phyloP scores from a whole-genome alignment of 2,329 filamentous ascomycete species.

The Cladophialophora bantiana region DNA sequence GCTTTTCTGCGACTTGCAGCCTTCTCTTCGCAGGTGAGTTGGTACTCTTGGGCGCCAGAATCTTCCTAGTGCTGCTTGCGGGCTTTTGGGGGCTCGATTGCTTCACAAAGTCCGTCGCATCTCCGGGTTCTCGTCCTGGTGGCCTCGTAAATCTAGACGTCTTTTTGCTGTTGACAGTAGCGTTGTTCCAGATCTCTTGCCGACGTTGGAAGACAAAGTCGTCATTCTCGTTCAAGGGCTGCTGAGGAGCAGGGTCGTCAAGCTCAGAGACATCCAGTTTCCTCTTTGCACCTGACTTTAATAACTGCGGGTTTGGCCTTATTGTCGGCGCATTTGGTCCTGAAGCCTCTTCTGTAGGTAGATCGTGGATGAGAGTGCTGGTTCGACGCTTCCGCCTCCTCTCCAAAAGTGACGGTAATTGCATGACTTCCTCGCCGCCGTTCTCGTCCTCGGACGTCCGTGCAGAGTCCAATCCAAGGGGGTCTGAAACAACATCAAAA shows the following conservation, averaged over 20 bases:
- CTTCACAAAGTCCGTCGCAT: conserved; percentile 5
- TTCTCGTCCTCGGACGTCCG: conserved; percentile 38
- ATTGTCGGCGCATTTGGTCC: conserved; percentile 8
- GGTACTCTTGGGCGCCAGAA: conserved; percentile 40
- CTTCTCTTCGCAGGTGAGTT: conserved; percentile 40
- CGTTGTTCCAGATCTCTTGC: conserved; percentile 25
- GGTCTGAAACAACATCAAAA: conserved; percentile 56
- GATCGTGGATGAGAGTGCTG: conserved; percentile 53
- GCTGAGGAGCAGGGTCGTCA: conserved; percentile 27
- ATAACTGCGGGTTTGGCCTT: conserved; percentile 18
- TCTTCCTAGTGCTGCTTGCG: conserved; percentile 28
- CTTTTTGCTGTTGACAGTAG: conserved; percentile 28
- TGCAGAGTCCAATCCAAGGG: conserved; percentile 53
- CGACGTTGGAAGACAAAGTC: conserved; percentile 39
- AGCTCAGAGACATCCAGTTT: conserved; percentile 39
- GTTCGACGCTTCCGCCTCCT: conserved; percentile 61
- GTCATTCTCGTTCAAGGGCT: conserved; percentile 28
- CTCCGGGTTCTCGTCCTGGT: conserved; percentile 31
- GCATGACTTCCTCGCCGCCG: conserved; percentile 45
- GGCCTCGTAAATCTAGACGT: conserved; percentile 37
- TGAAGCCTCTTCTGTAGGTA: conserved; percentile 46
- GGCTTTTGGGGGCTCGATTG: conserved; percentile 30
- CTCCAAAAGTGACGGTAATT: conserved; percentile 56
- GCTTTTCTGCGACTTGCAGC: conserved; percentile 30
- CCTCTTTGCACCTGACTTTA: conserved; percentile 39